Percentiles rank a stretch among this genome's conserved stretches.
These are phyloP conservation scores for Mycena belliarum DNA, from an alignment of 768 basidiomycete species.

Conservation along the genomic window DNA sequence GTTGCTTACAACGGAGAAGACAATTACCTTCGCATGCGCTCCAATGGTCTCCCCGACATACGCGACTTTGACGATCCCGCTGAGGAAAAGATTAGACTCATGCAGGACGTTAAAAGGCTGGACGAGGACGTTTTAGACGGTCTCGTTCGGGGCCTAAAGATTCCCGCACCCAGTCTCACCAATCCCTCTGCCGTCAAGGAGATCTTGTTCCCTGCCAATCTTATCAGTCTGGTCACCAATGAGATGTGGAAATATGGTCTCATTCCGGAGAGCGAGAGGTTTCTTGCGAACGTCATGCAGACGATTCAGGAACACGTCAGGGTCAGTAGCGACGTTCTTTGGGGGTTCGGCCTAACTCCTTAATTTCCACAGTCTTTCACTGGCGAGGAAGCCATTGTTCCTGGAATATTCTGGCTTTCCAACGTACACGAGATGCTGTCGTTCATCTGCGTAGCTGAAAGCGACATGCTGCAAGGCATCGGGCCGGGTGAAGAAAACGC, in stretches of 20 bases:
- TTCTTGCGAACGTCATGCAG: slow-evolving; percentile 99
- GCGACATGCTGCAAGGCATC: slow-evolving; percentile 97
- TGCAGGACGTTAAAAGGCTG: slow-evolving; percentile 86
- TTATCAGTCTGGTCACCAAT: slow-evolving; percentile 97
- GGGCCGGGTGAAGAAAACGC: slow-evolving; percentile 93
- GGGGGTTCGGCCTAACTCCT: slow-evolving; percentile 17
- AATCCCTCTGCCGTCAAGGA: slow-evolving; percentile 96
- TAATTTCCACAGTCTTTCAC: slow-evolving; percentile 65
- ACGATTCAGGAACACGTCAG: slow-evolving; percentile 96
- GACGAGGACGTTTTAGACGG: slow-evolving; percentile 94
- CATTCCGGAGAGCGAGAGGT: slow-evolving; percentile 94
- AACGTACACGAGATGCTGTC: slow-evolving; percentile 99
- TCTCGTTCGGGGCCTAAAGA: slow-evolving; percentile 88
- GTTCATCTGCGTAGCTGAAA: slow-evolving; percentile 98
- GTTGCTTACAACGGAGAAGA: slow-evolving; percentile 88
- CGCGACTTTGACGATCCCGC: slow-evolving; percentile 83
- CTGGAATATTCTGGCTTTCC: slow-evolving; percentile 99
- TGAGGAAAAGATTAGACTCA: slow-evolving; percentile 92
- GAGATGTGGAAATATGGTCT: slow-evolving; percentile 99
- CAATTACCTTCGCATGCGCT: slow-evolving; percentile 62
- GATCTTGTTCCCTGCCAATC: slow-evolving; percentile 97
- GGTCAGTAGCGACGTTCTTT: slow-evolving; percentile 54
- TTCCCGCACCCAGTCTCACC: slow-evolving; percentile 85
- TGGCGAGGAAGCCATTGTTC: slow-evolving; percentile 93
- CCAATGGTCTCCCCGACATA: slow-evolving; percentile 70